Base-by-base conservation (phyloP, 2,329 filamentous ascomycete species). In the Ceratocystis diversiconidia region DNA sequence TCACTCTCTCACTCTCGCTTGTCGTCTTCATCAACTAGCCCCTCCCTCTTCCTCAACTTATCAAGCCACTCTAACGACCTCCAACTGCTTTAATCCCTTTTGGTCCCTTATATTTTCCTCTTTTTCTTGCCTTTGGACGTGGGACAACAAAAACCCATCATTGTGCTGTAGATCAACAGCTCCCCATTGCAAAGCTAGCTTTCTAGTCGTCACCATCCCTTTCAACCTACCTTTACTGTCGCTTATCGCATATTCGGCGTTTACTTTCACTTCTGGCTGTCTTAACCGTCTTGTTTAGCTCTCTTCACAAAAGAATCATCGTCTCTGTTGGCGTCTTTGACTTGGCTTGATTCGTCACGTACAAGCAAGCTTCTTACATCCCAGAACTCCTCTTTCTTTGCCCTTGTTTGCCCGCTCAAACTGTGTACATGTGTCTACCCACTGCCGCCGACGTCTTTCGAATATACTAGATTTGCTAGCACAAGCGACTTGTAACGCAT, bases 401-500 rank as follows among this genome's bases (percentile, higher is more conserved):
- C 28, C 19, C 17, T 25, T 55, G 43, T 25, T 66, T 59, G n/a
- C 28, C 22, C 41, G 15, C 12, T 25, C 30, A 25, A 25, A 43
- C 50, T 61, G 73, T 72, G 72, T 78, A 77, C 75, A 78, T 78
- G 76, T 76, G 71, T 69, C 50, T 60, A 46, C 70, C 69, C 65
- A 72, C 70, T 68, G 71, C 71, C 66, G 71, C 71, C 71, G 70
- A 73, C 73, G 71, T 72, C 68, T 72, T 73, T 68, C 73, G 72
- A 73, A 72, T 72, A 69, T 69, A 71, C 70, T 75, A 75, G 72
- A 74, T 74, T 75, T 69, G 68, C 72, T 73, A 73, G 73, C 73
- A 74, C 67, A 68, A 70, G 7, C 55, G 41, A 25, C 41, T 15
- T 43, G 28, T 25, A 59, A 41, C 61, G n/a, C 19, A 59, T 32